Conservation (phyloP, 129 eudicot genomes). For the Saussurea involucrata region DNA sequence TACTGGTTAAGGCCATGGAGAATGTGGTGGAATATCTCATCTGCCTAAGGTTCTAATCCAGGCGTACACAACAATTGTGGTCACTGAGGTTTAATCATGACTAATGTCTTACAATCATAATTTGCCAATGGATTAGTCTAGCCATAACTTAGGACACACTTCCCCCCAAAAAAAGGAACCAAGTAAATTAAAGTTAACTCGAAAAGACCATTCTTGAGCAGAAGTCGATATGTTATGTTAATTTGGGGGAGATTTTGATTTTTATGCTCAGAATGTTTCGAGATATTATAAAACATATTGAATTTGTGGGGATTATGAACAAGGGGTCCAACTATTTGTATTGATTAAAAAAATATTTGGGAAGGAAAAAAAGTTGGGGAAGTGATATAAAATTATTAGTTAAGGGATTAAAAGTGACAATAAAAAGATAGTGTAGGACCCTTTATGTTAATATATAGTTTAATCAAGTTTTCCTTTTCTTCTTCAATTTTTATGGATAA, state of each 20-base stretch:
- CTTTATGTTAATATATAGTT: neutral
- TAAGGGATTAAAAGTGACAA: neutral
- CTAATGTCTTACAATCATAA: too few relatives aligned
- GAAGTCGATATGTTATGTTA: neutral
- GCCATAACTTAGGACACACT: too few relatives aligned
- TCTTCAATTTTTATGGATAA: conserved; percentile 5
- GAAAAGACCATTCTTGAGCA: neutral
- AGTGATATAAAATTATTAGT: neutral
- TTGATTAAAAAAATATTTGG: neutral
- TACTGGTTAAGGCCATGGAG: too few relatives aligned
- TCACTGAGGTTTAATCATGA: too few relatives aligned
- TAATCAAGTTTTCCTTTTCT: neutral
- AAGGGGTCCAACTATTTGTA: neutral
- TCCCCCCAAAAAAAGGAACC: neutral
- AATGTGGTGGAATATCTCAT: too few relatives aligned
- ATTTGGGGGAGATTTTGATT: neutral
- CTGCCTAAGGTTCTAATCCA: too few relatives aligned
- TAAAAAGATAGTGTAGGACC: neutral
- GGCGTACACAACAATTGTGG: too few relatives aligned
- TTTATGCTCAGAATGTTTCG: neutral
- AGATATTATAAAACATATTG: neutral
- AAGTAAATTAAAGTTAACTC: neutral
- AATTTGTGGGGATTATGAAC: neutral
- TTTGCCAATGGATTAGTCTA: too few relatives aligned
- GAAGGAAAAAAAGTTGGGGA: neutral